phyloP scores from a whole-genome alignment of 2,329 filamentous ascomycete species.

The Neopestalotiopsis clavispora region DNA sequence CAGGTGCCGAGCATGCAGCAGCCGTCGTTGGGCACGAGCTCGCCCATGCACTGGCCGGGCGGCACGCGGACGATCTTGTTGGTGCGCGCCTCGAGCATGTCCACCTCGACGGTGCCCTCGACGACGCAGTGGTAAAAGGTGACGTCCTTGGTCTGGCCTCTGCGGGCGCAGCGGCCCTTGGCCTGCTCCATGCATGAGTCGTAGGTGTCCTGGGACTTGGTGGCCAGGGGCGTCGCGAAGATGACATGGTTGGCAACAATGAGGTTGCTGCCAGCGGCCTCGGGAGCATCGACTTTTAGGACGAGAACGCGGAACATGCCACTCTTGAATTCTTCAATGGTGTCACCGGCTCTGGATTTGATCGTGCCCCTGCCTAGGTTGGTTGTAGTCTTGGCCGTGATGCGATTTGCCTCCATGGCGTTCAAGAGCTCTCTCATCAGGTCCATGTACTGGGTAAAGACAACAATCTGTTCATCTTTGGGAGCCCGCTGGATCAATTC shows the following conservation, averaged over 20 bases:
- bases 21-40: constrained; percentile 6
- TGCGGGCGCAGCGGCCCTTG: constrained; percentile 42
- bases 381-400: constrained; percentile 23
- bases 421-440: constrained; percentile 33
- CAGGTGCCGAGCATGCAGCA: background rate
- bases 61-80: constrained; percentile 18
- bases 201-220: constrained; percentile 36
- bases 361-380: background rate
- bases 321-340: constrained; percentile 34
- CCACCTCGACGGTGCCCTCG: constrained; percentile 45
- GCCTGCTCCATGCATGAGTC: constrained; percentile 45
- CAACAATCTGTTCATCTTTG: constrained; percentile 31
- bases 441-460: constrained; percentile 42
- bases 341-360: background rate
- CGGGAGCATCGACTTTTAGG: constrained; percentile 42
- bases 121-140: constrained; percentile 45
- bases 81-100: constrained; percentile 39
- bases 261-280: constrained; percentile 47
- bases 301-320: constrained; percentile 37
- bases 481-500: constrained; percentile 23
- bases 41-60: constrained; percentile 23
- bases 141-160: constrained; percentile 44
- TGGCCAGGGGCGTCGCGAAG: constrained; percentile 42
- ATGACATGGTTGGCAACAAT: constrained; percentile 48
- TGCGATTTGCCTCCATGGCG: constrained; percentile 21